Base-by-base conservation (phyloP, 2,329 filamentous ascomycete species). In the Monosporascus sp. region DNA sequence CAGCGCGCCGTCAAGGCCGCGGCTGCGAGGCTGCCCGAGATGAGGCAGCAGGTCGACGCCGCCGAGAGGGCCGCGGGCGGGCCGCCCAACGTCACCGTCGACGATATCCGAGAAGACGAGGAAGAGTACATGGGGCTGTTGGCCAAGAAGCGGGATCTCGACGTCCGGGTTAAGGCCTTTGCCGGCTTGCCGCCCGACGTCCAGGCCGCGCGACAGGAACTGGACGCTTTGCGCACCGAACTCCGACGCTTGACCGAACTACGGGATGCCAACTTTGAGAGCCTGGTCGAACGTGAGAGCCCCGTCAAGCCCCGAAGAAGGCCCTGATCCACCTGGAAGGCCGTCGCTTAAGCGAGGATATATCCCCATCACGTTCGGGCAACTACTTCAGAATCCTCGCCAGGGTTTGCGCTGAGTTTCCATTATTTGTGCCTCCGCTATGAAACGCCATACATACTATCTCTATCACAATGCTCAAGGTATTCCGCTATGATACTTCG, bases 261-360 rank as follows among this genome's bases (percentile, higher is more conserved):
- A 60, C 80, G 91, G 51, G 90, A 96, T 67, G 78, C 74, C 31
- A 76, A 90, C 52, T 95, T 96, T 66, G 90, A 93, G 66, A 81
- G 78, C 2, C 67, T 94, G 47, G 83, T 90, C 2, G 83, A 85
- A 61, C 75, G 77, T 41, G 81, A 83, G 64, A 84, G 80, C 51
- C 82, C 82, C 3, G 66, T 69, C 47, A 76, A 74, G 56, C 53
- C 55, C 2, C 70, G 73, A 53, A 79, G 76, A 57, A 61, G 66
- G 51, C 44, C 44, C 22, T 47, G 44, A 47, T 17, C 31, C 9
- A 7, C 31, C 11, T 34, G 31, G 31, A 14, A 34, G 31, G 31
- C 31, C 31, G 11, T 34, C 31, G 31, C 31, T 34, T 34, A 34
- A 14, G 11, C 31, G 11, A 34, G 31, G 31, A 34, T 14, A 34